Evolutionary conservation across 2,329 filamentous ascomycete genomes (phyloP), one percentile per base, ranked within the genome.

Genomic region (Ploettnerulaceae sp.): DNA sequence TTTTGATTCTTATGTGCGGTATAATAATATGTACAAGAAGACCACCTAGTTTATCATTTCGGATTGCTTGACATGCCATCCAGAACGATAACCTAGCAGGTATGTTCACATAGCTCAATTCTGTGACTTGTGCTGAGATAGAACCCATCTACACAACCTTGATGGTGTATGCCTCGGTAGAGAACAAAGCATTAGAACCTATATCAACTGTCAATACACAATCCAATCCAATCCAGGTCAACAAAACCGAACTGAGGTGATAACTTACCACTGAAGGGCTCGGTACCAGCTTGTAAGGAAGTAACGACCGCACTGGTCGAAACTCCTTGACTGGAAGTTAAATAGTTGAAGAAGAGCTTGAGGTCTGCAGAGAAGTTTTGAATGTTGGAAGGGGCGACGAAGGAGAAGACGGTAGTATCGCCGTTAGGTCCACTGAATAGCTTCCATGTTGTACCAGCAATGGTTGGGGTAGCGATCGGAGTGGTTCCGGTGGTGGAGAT

Each of bases 391-490:
- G 63, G 45, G 50, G 64, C 72, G 5, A 79, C 73, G 53, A 80
- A 84, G 57, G 74, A 78, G 67, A 73, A 84, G 9, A 84, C 80
- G 3, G 71, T 74, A 64, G 72, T 80, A 44, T 66, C 63, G 25
- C 76, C 75, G 55, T 83, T 81, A 14, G 64, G 64, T 11, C 81
- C 81, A 48, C 71, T 70, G 66, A 72, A 84, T 41, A 84, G 65
- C 42, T 76, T 71, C 73, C 75, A 84, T 12, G 58, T 64, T 25
- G 65, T 62, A 33, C 76, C 77, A 34, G 64, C 74, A 48, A 84
- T 68, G 15, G 68, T 76, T 7, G 73, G 67, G 1, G 70, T 77
- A 3, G 73, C 76, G 54, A 81, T 69, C 4, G 75, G 31, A 9
- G 65, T 66, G 38, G 76, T 76, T 42, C 39, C 39, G 34, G 69